These are phyloP conservation scores for Pelargonium myrrhifolium DNA, from an alignment of 441 rosid genomes.

Conservation along the genomic window DNA sequence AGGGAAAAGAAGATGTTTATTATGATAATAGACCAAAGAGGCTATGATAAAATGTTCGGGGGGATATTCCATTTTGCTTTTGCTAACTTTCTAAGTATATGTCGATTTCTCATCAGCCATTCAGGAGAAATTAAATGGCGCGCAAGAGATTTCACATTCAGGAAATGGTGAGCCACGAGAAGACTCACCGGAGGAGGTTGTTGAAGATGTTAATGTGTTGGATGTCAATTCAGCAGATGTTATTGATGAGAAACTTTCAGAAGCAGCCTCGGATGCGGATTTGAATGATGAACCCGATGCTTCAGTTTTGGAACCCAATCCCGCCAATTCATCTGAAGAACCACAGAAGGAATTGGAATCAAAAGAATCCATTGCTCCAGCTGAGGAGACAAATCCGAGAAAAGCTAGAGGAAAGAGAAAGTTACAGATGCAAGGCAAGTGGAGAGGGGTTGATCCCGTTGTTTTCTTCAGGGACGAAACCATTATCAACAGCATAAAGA, in stretches of 20 bases:
- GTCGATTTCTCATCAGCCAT: conserved; percentile 27
- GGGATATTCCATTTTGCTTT: not conserved
- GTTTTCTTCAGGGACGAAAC: conserved; percentile 76
- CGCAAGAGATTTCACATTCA: conserved; percentile 18
- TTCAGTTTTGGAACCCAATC: conserved; percentile 29
- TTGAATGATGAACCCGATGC: conserved; percentile 29
- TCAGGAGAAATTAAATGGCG: conserved; percentile 37
- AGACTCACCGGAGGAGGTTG: conserved; percentile 26
- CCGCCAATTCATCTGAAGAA: conserved; percentile 20
- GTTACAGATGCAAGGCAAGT: conserved; percentile 72
- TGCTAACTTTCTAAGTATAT: not conserved
- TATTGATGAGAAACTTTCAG: conserved; percentile 31
- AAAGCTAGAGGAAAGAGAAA: conserved; percentile 50
- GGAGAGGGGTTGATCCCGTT: conserved; percentile 91
- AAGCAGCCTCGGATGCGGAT: conserved; percentile 36
- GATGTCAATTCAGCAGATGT: conserved; percentile 32
- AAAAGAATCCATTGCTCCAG: conserved; percentile 28
- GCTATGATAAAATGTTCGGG: not conserved
- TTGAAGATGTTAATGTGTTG: conserved; percentile 23
- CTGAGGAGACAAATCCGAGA: conserved; percentile 31
- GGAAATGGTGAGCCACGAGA: conserved; percentile 27
- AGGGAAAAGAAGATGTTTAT: not conserved
- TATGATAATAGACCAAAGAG: not conserved
- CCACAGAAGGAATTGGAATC: conserved; percentile 8
- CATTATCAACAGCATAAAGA: conserved; percentile 56